A percentile compares a stretch with the other conserved stretches of the same genome.
phyloP scores from a whole-genome alignment of 192 early-diverging fungal species.

The Backusella westeae region DNA sequence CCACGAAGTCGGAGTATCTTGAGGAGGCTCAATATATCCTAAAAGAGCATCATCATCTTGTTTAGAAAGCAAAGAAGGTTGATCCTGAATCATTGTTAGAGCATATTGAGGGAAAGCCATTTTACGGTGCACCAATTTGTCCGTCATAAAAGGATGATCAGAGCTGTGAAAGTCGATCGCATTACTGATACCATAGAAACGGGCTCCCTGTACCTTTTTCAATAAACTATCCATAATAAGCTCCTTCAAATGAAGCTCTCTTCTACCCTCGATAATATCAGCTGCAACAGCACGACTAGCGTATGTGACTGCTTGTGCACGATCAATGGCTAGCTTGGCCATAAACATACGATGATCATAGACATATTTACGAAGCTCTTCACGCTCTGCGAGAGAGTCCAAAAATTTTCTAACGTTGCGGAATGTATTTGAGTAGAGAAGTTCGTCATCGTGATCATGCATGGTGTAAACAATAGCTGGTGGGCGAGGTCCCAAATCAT shows the following conservation, averaged over 20 bases:
- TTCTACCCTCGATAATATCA: slow-evolving; percentile 49
- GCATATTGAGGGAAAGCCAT: slow-evolving; percentile 43
- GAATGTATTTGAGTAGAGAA: slow-evolving; percentile 48
- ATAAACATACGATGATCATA: slow-evolving; percentile 50
- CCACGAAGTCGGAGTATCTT: slow-evolving; percentile 2
- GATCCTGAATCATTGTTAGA: slow-evolving; percentile 9
- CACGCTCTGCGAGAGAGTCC: slow-evolving; percentile 30
- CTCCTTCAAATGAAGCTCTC: slow-evolving; percentile 54
- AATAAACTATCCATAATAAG: slow-evolving; percentile 50
- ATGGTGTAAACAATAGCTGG: slow-evolving; percentile 58
- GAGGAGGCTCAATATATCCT: neutral
- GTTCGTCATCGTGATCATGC: slow-evolving; percentile 56
- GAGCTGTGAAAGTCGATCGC: slow-evolving; percentile 43
- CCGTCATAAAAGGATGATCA: slow-evolving; percentile 43
- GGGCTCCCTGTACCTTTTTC: slow-evolving; percentile 41
- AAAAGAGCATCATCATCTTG: neutral
- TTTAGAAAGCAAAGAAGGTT: slow-evolving; percentile 2
- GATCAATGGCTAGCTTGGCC: slow-evolving; percentile 47
- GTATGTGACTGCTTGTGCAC: slow-evolving; percentile 47
- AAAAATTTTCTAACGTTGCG: slow-evolving; percentile 49
- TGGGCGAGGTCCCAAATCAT: slow-evolving; percentile 39
- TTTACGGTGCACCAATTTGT: slow-evolving; percentile 33
- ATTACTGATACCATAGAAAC: slow-evolving; percentile 53
- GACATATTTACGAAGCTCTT: slow-evolving; percentile 38
- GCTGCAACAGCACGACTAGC: slow-evolving; percentile 49